Evolutionary conservation across 1,284 basidiomycete genomes (phyloP), one percentile per base, ranked within the genome.

Genomic region (Naganishia sp.): DNA sequence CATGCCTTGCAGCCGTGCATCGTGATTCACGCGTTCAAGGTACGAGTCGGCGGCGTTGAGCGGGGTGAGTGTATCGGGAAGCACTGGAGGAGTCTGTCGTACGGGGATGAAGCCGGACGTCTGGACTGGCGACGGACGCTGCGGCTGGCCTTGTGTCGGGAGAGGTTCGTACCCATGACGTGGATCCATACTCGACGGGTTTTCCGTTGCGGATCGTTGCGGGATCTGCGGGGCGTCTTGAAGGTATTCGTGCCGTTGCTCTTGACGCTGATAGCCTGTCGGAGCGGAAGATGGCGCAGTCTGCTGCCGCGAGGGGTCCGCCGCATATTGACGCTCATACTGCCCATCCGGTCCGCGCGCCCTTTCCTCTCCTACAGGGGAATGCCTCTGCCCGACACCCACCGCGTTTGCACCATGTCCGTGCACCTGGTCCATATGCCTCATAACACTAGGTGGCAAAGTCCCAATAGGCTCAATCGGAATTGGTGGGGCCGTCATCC

Each of bases 401-500:
- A 21, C 51, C 9, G 28, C 45, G 28, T 28, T 28, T 21, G 21
- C 25, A 9, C 43, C 28, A 28, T 50, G 64, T 10, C 32, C 47
- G 9, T 60, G 55, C 31, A 50, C 50, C 10, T 49, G 55, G 15
- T 65, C 63, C 32, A 23, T 49, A 6, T 25, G 53, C 10, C 42
- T 43, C 23, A 53, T 35, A 1, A 75, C 73, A 0, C 70, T 67
- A 0, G 67, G 67, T 4, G 75, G 73, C 5, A 76, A 65, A 18
- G 56, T 53, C 15, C 70, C 70, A 23, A 76, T 64, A 1, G 75
- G 76, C 2, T 76, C 74, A 62, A 76, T 68, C 2, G 76, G 76
- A 42, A 77, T 75, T 10, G 76, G 77, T 10, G 76, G 77, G 6
- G 69, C 68, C 28, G 61, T 68, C 75, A 78, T 76, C 77, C 75